Conservation (phyloP, 2,329 filamentous ascomycete species). For the Colletotrichum sublineola region DNA sequence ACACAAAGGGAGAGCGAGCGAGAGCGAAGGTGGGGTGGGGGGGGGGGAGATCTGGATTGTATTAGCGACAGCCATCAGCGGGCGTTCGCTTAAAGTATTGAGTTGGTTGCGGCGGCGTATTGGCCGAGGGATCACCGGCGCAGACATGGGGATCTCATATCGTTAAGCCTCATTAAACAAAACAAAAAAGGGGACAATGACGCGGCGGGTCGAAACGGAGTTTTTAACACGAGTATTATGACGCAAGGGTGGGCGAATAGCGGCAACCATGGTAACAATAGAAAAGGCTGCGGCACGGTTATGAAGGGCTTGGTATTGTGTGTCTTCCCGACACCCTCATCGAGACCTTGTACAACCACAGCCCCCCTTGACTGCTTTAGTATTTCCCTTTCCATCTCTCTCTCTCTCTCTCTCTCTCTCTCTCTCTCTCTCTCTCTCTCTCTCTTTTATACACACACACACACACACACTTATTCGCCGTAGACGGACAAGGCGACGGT, state of each 20-base stretch:
- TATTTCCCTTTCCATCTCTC: neutral
- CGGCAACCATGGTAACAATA: slow-evolving; percentile 4
- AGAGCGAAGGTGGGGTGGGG: neutral
- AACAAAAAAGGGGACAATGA: slow-evolving; percentile 26
- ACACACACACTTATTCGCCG: neutral
- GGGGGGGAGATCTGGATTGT: neutral
- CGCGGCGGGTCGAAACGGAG: slow-evolving; percentile 32
- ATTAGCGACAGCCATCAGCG: slow-evolving; percentile 25
- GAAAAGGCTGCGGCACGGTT: slow-evolving; percentile 5
- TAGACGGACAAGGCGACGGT: slow-evolving; percentile 4
- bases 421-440: neutral
- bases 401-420: too few species aligned
- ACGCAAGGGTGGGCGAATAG: slow-evolving; percentile 11
- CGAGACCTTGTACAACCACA: neutral
- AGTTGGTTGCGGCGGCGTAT: slow-evolving; percentile 9
- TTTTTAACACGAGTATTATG: slow-evolving; percentile 15
- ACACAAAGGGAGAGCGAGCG: neutral
- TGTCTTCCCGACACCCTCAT: neutral
- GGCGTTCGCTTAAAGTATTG: slow-evolving; percentile 32
- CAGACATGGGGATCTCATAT: slow-evolving; percentile 17
- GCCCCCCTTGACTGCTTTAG: neutral
- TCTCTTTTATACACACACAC: neutral
- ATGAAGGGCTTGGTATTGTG: neutral
- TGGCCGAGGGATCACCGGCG: slow-evolving; percentile 31
- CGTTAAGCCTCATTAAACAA: slow-evolving; percentile 34